Base-by-base conservation (phyloP, 2,329 filamentous ascomycete species). In the Sordariomycetes sp. region DNA sequence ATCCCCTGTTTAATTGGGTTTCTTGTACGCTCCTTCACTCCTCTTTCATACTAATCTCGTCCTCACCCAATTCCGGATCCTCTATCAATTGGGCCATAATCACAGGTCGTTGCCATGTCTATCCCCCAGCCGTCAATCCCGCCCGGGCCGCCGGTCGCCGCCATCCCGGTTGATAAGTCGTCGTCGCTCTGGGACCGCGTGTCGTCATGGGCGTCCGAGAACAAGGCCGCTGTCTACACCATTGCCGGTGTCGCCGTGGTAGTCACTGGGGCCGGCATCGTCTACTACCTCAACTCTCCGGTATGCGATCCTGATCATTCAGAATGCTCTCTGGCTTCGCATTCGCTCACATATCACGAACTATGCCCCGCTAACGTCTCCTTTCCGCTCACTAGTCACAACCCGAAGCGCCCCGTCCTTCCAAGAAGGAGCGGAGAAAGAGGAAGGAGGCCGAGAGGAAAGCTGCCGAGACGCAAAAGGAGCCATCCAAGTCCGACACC, bases 211-310 rank as follows among this genome's bases (percentile, higher is more conserved):
- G 91, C 89, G 16, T 89, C 91, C 2, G 93, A 97, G 71, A 92
- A 99, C 77, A 97, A 97, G 78, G 88, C 90, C 54, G 82, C 93
- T 58, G 92, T 96, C 62, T 99, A 97, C 75, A 97, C 94, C 64
- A 90, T 97, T 74, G 94, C 93, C 59, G 94, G 94, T 68, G 89
- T 96, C 60, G 93, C 93, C 58, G 82, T 96, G 54, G 90, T 97
- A 51, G 89, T 96, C 59, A 94, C 90, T 16, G 90, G 89, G 61
- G 93, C 92, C 37, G 93, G 94, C 65, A 89, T 90, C 51, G 87
- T 96, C 69, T 99, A 97, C 79, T 97, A 97, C 73, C 79, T 96
- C 64, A 76, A 72, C 62, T 78, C 81, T 65, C 75, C 79, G 65
- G 82, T 86, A 76, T 66, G 76, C 18, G 28, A n/a, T n/a, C 40